phyloP scores from a whole-genome alignment of 192 early-diverging fungal genomes.

The Haplosporangium gracile region DNA sequence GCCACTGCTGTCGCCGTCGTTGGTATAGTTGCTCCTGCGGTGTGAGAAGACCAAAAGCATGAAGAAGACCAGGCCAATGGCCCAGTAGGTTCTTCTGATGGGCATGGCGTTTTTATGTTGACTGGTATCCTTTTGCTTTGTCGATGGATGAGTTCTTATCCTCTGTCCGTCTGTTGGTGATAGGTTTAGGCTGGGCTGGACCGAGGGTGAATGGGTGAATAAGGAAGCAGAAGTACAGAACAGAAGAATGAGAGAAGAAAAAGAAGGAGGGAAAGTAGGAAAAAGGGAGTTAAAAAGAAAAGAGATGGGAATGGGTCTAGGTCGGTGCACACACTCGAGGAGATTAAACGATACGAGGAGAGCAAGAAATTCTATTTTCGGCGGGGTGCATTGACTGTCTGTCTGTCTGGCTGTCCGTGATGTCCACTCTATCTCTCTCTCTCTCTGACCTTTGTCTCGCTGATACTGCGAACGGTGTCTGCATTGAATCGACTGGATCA shows the following conservation, averaged over 20 bases:
- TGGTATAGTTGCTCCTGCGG: constrained; percentile 10
- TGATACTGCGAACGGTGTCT: too few relatives aligned
- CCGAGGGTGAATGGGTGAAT: constrained; percentile 15
- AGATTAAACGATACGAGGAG: too few relatives aligned
- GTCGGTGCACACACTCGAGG: too few relatives aligned
- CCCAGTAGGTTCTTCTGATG: constrained; percentile 21
- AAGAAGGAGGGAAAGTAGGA: background rate
- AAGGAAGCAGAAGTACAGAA: background rate
- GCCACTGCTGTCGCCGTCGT: background rate
- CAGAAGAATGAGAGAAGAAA: background rate
- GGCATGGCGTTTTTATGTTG: constrained; percentile 16
- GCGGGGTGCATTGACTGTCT: background rate
- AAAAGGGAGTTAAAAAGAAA: background rate
- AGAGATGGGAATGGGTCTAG: too few relatives aligned
- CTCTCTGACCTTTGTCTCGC: too few relatives aligned
- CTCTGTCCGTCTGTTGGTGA: constrained; percentile 2
- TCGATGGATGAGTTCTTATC: background rate
- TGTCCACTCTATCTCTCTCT: too few relatives aligned
- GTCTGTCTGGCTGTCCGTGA: background rate
- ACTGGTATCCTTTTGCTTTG: too few relatives aligned
- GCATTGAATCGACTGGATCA: too few relatives aligned
- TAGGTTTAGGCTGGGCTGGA: background rate
- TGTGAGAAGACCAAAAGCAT: constrained; percentile 29
- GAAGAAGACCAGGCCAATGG: constrained; percentile 39
- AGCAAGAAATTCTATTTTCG: background rate